A percentile compares a stretch with the other conserved stretches of the same genome.
phyloP scores from a whole-genome alignment of 106 monocot genomes.

The Iris macrosiphon region DNA sequence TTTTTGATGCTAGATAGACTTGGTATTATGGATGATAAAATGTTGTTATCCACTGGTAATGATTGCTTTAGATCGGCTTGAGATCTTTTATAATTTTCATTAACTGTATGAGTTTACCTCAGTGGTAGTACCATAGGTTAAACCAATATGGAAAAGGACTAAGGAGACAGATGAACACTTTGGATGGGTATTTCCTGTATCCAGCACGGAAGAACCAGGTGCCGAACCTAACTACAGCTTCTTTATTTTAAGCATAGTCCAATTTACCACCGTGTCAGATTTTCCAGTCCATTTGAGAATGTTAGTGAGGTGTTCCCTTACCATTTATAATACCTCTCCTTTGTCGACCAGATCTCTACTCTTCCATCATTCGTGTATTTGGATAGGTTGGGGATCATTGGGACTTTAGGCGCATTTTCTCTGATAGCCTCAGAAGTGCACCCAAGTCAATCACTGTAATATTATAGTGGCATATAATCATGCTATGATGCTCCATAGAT shows the following conservation, averaged over 20 bases:
- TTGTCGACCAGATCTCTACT: conserved; percentile 37
- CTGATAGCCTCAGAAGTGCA: too few species aligned
- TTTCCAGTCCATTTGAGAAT: conserved; percentile 25
- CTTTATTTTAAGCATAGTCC: conserved; percentile 24
- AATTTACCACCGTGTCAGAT: conserved; percentile 9
- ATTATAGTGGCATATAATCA: too few species aligned
- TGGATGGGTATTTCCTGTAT: conserved; percentile 85
- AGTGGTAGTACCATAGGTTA: too few species aligned
- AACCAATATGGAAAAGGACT: conserved; percentile 84
- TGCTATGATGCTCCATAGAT: too few species aligned
- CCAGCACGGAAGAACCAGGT: conserved; percentile 50
- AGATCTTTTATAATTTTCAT: too few species aligned
- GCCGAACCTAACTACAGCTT: conserved; percentile 42
- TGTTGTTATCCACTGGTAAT: too few species aligned
- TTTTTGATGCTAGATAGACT: too few species aligned
- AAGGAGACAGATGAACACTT: conserved; percentile 84
- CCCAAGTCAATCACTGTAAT: too few species aligned
- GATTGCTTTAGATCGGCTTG: too few species aligned
- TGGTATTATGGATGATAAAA: too few species aligned
- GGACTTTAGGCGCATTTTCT: too few species aligned
- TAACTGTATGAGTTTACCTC: too few species aligned
- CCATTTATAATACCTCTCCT: conserved; percentile 35
- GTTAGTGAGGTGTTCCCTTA: conserved; percentile 41
- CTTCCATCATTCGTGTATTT: conserved; percentile 16
- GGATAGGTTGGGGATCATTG: conserved; percentile 46